A percentile compares a stretch with the other conserved stretches of the same genome.
Evolutionary conservation across 495 filamentous ascomycete species (phyloP).

Genomic region (Penicillium antarcticum): DNA sequence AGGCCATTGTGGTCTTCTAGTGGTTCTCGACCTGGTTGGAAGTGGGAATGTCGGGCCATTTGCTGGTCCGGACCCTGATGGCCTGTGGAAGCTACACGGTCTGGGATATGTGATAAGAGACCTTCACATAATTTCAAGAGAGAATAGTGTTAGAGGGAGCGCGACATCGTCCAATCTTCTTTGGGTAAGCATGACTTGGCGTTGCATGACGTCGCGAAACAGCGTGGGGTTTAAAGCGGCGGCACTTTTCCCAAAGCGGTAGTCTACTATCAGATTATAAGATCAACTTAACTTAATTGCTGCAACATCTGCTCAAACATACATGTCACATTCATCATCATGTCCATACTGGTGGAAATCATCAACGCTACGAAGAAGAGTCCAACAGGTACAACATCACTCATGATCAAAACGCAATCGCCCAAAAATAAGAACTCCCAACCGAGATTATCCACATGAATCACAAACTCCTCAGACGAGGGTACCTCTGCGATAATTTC

Average conservation of each 20-base stretch:
- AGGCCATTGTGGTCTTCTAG: slow-evolving; percentile 9
- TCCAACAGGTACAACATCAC: background rate
- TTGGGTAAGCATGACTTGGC: too few relatives aligned
- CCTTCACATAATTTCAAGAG: too few relatives aligned
- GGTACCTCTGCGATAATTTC: background rate
- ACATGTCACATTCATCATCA: background rate
- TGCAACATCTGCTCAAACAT: slow-evolving; percentile 1
- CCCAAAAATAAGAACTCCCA: background rate
- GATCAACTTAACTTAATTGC: background rate
- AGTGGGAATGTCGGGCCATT: slow-evolving; percentile 20
- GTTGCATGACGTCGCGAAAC: too few relatives aligned
- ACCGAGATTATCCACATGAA: background rate
- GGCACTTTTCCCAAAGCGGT: too few relatives aligned
- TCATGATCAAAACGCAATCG: background rate
- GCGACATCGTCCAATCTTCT: too few relatives aligned
- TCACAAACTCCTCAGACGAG: background rate
- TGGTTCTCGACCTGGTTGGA: slow-evolving; percentile 17
- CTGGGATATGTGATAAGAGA: too few relatives aligned
- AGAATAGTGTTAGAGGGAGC: too few relatives aligned
- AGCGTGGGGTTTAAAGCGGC: too few relatives aligned
- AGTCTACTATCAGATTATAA: background rate
- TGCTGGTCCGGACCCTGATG: too few relatives aligned
- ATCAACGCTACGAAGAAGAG: background rate
- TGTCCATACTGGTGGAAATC: background rate
- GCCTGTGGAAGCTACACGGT: too few relatives aligned